A percentile compares a stretch with the other conserved stretches of the same genome.
phyloP scores from a whole-genome alignment of 306 rosid species.

The Dryas alaskensis region DNA sequence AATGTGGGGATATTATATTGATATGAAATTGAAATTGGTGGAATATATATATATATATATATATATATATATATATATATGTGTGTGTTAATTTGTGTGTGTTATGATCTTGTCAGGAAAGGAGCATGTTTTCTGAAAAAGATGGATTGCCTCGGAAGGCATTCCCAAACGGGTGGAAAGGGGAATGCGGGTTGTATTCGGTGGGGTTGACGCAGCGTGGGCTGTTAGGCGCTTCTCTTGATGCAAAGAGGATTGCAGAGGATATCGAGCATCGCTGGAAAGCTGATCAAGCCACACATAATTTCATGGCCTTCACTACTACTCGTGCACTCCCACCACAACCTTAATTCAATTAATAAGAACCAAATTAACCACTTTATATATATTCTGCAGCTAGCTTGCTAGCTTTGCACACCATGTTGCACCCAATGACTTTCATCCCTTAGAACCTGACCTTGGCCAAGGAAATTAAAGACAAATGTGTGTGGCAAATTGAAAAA shows the following conservation, averaged over 20 bases:
- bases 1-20: too few species aligned
- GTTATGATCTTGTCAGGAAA: conserved; percentile 36
- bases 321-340: conserved; percentile 16
- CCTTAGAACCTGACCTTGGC: neutral
- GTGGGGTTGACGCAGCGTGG: conserved; percentile 90
- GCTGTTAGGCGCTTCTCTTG: conserved; percentile 70
- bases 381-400: too few species aligned
- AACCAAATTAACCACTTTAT: neutral
- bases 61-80: too few species aligned
- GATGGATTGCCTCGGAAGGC: conserved; percentile 63
- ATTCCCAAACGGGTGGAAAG: conserved; percentile 87
- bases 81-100: too few species aligned
- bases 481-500: too few species aligned
- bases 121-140: conserved; percentile 60
- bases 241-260: conserved; percentile 71
- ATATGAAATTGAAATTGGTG: too few species aligned
- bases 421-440: too few species aligned
- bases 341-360: neutral
- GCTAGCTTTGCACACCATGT: too few species aligned
- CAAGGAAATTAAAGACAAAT: neutral
- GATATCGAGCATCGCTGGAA: conserved; percentile 64
- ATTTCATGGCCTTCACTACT: conserved; percentile 24
- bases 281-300: conserved; percentile 34
- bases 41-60: too few species aligned
- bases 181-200: conserved; percentile 63